Conservation (phyloP, 2,329 filamentous ascomycete species). For the Fusarium sublunatum region DNA sequence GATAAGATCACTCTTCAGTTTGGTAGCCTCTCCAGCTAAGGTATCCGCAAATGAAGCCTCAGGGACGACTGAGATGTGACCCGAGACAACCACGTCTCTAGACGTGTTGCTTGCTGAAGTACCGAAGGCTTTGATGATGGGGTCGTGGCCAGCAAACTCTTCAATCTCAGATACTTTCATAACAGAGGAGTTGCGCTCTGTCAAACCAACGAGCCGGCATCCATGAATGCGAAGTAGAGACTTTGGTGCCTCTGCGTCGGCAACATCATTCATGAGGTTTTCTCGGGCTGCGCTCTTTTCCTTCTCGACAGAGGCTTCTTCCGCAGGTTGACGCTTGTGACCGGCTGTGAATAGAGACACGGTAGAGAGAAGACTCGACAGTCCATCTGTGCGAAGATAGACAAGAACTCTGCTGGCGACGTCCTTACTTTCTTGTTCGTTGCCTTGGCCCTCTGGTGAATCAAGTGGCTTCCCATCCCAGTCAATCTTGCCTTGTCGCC, state of each 20-base stretch:
- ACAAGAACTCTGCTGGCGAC: constrained; percentile 23
- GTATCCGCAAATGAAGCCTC: constrained; percentile 82
- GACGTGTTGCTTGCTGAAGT: constrained; percentile 23
- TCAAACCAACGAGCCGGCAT: constrained; percentile 84
- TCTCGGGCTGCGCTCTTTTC: constrained; percentile 2
- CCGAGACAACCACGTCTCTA: constrained; percentile 74
- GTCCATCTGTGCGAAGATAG: constrained; percentile 41
- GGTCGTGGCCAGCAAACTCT: constrained; percentile 77
- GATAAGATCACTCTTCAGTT: constrained; percentile 76
- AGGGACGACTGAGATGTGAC: constrained; percentile 81
- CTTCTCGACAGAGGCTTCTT: neutral
- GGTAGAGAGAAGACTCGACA: constrained; percentile 39
- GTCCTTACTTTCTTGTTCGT: neutral
- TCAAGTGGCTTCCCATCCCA: constrained; percentile 68
- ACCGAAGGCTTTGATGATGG: constrained; percentile 90
- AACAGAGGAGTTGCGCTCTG: constrained; percentile 90
- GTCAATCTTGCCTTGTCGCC: constrained; percentile 87
- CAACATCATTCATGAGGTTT: neutral
- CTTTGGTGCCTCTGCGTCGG: neutral
- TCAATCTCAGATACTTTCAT: constrained; percentile 90
- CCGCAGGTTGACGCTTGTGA: neutral
- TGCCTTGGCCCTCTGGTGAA: neutral
- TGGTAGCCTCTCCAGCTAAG: constrained; percentile 74
- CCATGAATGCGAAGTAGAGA: constrained; percentile 65
- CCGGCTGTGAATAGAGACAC: constrained; percentile 27